A percentile compares a stretch with the other conserved stretches of the same genome.
These are phyloP conservation scores for Aspergillus fructus DNA, from an alignment of 2,329 filamentous ascomycete species.

Conservation along the genomic window DNA sequence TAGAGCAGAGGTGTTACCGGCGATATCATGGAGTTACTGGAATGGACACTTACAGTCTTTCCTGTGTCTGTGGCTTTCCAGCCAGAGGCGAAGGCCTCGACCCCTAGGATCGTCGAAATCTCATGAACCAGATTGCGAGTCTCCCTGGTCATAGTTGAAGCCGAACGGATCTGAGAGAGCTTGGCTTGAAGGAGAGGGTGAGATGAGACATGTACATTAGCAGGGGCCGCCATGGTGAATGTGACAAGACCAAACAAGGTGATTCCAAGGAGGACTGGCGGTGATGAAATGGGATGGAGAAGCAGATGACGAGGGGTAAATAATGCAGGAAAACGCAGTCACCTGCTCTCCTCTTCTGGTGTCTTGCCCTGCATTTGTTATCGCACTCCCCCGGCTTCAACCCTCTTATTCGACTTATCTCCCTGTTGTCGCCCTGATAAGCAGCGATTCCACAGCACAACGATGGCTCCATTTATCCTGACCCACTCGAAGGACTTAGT, in stretches of 20 bases:
- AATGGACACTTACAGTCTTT: conserved; percentile 56
- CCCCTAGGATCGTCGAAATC: conserved; percentile 77
- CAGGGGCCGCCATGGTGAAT: conserved; percentile 41
- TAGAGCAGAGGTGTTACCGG: conserved; percentile 34
- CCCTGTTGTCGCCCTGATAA: not conserved
- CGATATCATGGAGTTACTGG: not conserved
- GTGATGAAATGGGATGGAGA: not conserved
- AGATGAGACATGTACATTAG: conserved; percentile 70
- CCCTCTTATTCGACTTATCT: not conserved
- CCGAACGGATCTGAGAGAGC: conserved; percentile 82
- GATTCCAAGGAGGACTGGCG: conserved; percentile 1
- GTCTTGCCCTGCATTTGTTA: not conserved
- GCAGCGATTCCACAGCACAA: not conserved
- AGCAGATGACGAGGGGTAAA: conserved; percentile 12
- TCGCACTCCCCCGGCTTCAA: not conserved
- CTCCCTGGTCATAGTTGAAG: conserved; percentile 67
- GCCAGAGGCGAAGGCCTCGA: conserved; percentile 71
- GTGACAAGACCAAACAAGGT: not conserved
- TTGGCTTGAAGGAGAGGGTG: conserved; percentile 88
- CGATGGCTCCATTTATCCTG: not conserved
- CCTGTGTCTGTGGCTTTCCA: conserved; percentile 59
- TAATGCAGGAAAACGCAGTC: conserved; percentile 8
- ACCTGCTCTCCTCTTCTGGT: conserved; percentile 8
- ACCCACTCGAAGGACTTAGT: conserved; percentile 7
- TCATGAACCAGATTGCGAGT: conserved; percentile 83